These are phyloP conservation scores for Suaeda aralocaspica DNA, from an alignment of 148 eudicot species.

Conservation along the genomic window DNA sequence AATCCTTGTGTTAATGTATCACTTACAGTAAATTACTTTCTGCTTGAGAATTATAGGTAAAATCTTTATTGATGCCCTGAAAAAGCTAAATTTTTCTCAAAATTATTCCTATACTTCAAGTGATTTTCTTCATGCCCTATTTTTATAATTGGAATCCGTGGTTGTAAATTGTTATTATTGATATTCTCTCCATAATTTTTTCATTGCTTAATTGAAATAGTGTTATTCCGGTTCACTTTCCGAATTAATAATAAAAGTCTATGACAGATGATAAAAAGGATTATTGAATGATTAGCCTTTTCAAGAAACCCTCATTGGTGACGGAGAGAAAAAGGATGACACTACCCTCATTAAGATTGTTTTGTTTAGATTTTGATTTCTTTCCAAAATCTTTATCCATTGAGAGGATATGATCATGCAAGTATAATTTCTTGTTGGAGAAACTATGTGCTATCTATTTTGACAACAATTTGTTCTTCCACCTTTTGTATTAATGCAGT, in stretches of 20 bases:
- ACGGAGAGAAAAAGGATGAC: neutral
- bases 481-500: conserved; percentile 41
- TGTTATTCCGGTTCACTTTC: no score
- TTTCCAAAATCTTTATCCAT: neutral
- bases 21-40: no score
- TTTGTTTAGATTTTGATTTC: neutral
- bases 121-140: no score
- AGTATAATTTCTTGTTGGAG: neutral
- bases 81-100: no score
- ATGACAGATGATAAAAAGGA: neutral
- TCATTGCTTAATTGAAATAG: no score
- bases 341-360: neutral
- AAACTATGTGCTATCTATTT: conserved; percentile 2
- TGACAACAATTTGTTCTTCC: neutral
- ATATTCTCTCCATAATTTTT: no score
- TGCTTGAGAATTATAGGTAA: no score
- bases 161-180: no score
- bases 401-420: neutral
- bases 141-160: no score
- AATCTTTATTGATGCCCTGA: no score
- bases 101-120: no score
- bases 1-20: no score
- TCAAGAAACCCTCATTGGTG: neutral
- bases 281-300: neutral
- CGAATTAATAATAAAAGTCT: neutral